A percentile compares a stretch with the other conserved stretches of the same genome.
Evolutionary conservation across 805 yeast species (phyloP).

Genomic region (Metschnikowia drakensbergensis): DNA sequence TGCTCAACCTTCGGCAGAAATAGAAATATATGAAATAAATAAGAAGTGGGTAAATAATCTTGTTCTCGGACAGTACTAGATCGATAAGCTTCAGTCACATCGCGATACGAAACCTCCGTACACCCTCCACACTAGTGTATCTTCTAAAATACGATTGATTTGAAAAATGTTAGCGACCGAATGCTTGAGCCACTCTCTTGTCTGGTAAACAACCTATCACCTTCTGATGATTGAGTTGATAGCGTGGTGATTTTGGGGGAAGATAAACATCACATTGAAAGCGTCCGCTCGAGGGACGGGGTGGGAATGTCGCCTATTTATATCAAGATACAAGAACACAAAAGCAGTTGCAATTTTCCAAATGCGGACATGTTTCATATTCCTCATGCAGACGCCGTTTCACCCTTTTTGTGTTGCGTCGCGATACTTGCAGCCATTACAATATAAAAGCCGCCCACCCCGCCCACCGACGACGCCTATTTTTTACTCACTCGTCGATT

Average conservation of each 20-base stretch:
- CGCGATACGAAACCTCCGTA: not conserved
- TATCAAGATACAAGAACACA: not conserved
- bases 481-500: too few species aligned
- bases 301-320: not conserved
- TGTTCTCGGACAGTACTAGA: not conserved
- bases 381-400: not conserved
- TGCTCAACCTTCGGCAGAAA: not conserved
- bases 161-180: too few species aligned
- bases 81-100: not conserved
- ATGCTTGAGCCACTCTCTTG: too few species aligned
- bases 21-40: too few species aligned
- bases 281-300: too few species aligned
- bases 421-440: constrained; percentile 1
- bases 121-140: not conserved
- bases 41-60: too few species aligned
- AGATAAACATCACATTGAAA: too few species aligned
- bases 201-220: too few species aligned
- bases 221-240: too few species aligned
- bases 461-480: not conserved
- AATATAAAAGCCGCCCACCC: not conserved
- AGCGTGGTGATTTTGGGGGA: too few species aligned
- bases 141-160: too few species aligned
- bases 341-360: not conserved
- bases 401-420: not conserved
- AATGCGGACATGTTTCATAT: not conserved